Conservation (phyloP, 2,329 filamentous ascomycete species). For the Fusarium proliferatum region DNA sequence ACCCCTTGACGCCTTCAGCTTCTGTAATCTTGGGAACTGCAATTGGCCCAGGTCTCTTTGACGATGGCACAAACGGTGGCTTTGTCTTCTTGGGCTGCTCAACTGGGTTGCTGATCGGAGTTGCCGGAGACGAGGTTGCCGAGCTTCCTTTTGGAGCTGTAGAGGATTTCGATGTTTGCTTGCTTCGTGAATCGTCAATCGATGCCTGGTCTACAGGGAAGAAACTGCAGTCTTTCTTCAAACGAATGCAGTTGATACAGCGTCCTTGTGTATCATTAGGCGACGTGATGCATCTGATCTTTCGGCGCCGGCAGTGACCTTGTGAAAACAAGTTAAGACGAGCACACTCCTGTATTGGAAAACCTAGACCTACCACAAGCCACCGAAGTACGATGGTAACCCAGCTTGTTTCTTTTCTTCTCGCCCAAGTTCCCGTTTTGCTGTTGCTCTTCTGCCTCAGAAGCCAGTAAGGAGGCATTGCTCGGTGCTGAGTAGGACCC, state of each 20-base stretch:
- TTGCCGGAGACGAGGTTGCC: constrained; percentile 61
- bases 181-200: constrained; percentile 58
- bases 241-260: constrained; percentile 90
- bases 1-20: constrained; percentile 51
- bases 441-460: constrained; percentile 48
- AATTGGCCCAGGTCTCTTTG: constrained; percentile 56
- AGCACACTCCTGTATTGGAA: background rate
- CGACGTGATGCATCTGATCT: constrained; percentile 89
- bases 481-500: constrained; percentile 63
- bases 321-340: constrained; percentile 6
- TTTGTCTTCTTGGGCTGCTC: constrained; percentile 52
- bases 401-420: constrained; percentile 85
- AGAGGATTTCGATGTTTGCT: constrained; percentile 53
- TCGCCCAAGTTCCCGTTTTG: constrained; percentile 56
- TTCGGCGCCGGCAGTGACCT: constrained; percentile 93
- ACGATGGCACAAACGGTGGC: constrained; percentile 56
- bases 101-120: constrained; percentile 55
- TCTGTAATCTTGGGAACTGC: constrained; percentile 59
- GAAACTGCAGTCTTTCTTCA: constrained; percentile 96
- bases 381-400: constrained; percentile 94
- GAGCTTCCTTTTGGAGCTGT: constrained; percentile 56
- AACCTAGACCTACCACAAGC: constrained; percentile 82
- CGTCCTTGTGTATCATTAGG: constrained; percentile 78
- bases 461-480: constrained; percentile 56
- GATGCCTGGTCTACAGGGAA: constrained; percentile 85